A percentile compares a stretch with the other conserved stretches of the same genome.
Evolutionary conservation across 2,329 filamentous ascomycete species (phyloP).

Genomic region (Botrytis paeoniae): DNA sequence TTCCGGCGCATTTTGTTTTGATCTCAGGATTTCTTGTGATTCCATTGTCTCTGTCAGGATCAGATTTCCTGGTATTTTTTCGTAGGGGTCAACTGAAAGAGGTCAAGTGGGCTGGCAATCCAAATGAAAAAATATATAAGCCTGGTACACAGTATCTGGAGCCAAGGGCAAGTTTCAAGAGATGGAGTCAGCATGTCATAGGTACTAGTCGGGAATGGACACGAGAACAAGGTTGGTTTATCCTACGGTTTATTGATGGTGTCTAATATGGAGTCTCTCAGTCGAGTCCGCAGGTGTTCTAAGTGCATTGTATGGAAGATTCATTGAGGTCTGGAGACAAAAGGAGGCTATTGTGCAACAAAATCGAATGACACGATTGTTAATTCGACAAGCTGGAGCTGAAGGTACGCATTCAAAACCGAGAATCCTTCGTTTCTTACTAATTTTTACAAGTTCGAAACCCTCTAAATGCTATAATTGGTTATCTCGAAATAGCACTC

Average conservation of each 20-base stretch:
- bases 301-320: slow-evolving; percentile 80
- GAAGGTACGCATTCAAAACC: background rate
- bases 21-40: slow-evolving; percentile 81
- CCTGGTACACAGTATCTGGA: slow-evolving; percentile 75
- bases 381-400: slow-evolving; percentile 40
- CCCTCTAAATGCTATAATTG: slow-evolving; percentile 92
- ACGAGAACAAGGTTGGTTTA: slow-evolving; percentile 60
- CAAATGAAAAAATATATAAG: slow-evolving; percentile 73
- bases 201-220: slow-evolving; percentile 86
- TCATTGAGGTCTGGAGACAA: slow-evolving; percentile 90
- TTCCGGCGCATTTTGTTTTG: slow-evolving; percentile 74
- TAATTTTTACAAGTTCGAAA: slow-evolving; percentile 75
- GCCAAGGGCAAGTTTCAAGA: slow-evolving; percentile 74
- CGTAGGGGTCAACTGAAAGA: slow-evolving; percentile 70
- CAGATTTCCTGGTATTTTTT: slow-evolving; percentile 89
- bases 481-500: slow-evolving; percentile 86
- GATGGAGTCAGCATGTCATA: slow-evolving; percentile 71
- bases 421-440: background rate
- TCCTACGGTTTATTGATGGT: too few relatives aligned
- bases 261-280: background rate
- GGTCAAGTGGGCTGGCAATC: slow-evolving; percentile 79
- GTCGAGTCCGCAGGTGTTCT: slow-evolving; percentile 85
- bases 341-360: slow-evolving; percentile 77
- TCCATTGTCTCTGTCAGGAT: slow-evolving; percentile 71
- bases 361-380: slow-evolving; percentile 72